Evolutionary conservation across 108 stramenopile genomes (phyloP).

Genomic region (Schizochytrium sp.): DNA sequence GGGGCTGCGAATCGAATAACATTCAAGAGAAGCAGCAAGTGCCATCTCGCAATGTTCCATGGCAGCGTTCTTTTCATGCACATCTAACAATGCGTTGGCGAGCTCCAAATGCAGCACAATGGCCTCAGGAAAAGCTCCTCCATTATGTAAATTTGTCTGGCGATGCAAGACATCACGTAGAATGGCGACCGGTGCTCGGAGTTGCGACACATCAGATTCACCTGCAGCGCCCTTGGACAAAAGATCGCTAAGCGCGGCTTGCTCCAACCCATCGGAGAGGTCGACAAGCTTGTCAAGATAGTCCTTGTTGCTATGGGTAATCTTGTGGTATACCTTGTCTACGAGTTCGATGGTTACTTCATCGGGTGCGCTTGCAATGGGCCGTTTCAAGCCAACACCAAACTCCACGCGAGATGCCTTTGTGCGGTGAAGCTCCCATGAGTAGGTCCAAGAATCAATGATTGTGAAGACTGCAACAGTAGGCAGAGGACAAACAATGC

Average conservation of each 20-base stretch:
- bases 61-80: conserved; percentile 19
- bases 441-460: conserved; percentile 29
- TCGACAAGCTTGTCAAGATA: background rate
- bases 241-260: conserved; percentile 4
- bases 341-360: background rate
- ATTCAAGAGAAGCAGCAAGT: background rate
- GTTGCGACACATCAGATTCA: background rate
- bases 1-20: background rate
- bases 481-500: background rate
- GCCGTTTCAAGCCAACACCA: conserved; percentile 14
- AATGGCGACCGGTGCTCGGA: background rate
- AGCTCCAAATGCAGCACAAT: conserved; percentile 9
- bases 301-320: background rate
- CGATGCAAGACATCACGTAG: conserved; percentile 5
- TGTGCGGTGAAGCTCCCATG: background rate
- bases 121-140: background rate
- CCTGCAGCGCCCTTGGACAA: background rate
- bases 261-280: background rate
- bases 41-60: conserved; percentile 41
- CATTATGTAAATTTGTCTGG: background rate
- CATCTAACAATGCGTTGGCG: background rate
- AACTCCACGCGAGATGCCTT: background rate
- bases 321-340: background rate
- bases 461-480: background rate
- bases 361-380: background rate